These are phyloP conservation scores for Spergularia marina DNA, from an alignment of 148 eudicot genomes.

Conservation along the genomic window DNA sequence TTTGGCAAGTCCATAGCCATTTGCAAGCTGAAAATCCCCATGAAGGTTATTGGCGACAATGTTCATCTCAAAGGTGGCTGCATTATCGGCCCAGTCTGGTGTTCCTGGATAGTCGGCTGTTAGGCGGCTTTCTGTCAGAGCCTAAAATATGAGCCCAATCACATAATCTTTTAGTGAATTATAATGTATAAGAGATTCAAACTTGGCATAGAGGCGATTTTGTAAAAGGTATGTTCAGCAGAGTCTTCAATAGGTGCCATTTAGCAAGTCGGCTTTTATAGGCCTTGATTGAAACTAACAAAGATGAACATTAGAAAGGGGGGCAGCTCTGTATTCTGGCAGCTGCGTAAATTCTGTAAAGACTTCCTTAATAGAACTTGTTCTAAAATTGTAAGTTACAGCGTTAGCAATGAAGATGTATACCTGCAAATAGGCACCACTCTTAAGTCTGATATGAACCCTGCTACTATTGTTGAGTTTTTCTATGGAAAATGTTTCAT, in stretches of 20 bases:
- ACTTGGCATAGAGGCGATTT: slow-evolving; percentile 1
- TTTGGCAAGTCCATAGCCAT: slow-evolving; percentile 63
- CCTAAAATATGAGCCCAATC: slow-evolving; percentile 38
- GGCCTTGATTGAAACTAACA: not conserved
- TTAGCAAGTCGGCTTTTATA: not conserved
- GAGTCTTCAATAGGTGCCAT: not conserved
- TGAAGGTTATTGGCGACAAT: slow-evolving; percentile 60
- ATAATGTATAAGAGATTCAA: not conserved
- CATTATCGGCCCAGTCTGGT: slow-evolving; percentile 84
- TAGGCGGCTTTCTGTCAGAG: slow-evolving; percentile 50
- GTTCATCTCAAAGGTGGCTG: slow-evolving; percentile 73
- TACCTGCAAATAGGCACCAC: slow-evolving; percentile 67
- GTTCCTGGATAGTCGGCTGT: slow-evolving; percentile 73
- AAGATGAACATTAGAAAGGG: no score
- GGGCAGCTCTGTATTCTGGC: no score
- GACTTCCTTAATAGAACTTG: no score
- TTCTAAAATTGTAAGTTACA: not conserved
- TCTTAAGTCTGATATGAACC: slow-evolving; percentile 53
- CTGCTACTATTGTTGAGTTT: slow-evolving; percentile 37
- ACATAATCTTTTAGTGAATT: slow-evolving; percentile 15
- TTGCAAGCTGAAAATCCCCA: slow-evolving; percentile 80
- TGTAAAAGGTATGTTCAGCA: not conserved
- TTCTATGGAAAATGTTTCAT: slow-evolving; percentile 63
- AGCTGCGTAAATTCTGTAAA: not conserved
- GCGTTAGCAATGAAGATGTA: not conserved